Evolutionary conservation across 768 basidiomycete genomes (phyloP), one percentile per base, ranked within the genome.

Genomic region (Stropharia rugosoannulata): DNA sequence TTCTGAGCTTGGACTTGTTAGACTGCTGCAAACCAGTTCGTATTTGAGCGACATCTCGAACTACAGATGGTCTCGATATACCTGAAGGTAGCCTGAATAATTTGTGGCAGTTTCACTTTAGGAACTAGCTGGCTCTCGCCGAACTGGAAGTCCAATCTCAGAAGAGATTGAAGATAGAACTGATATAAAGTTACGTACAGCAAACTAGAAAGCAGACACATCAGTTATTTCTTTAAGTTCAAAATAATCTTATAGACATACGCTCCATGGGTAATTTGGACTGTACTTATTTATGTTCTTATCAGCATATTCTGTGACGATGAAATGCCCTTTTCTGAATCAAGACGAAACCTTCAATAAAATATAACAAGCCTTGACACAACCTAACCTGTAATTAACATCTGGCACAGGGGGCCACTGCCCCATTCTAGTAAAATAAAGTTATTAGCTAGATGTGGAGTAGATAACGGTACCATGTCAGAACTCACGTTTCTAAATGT

Each of bases 391-490:
- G 68, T 92, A 93, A 62, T 93, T 91, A 19, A 75, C 75, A 52
- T 86, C 85, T 2, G 91, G 89, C 29, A 78, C 71, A 27, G 90
- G 91, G 5, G 90, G 90, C 90, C 90, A 93, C 59, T 83, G 80
- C 3, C 82, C 82, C 8, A 77, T 73, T 8, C 89, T 90, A 66
- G 39, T 56, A 55, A 19, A 35, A 35, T 13, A n/a, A 10, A 41
- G 37, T 25, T 37, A 52, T 40, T 37, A 37, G 35, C 40, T 57
- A 57, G 53, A 56, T 39, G 43, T 19, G 16, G 51, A 35, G 41
- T 46, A 50, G 51, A 12, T 15, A 37, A 38, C 32, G 50, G 55
- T 59, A 40, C 41, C 45, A 53, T 37, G 32, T 38, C 43, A 29
- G 11, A 15, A 78, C 87, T 67, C 64, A 90, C 87, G 80, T 77